Conservation (phyloP, 257 asterid genomes). For the Oldenlandia corymbosa region DNA sequence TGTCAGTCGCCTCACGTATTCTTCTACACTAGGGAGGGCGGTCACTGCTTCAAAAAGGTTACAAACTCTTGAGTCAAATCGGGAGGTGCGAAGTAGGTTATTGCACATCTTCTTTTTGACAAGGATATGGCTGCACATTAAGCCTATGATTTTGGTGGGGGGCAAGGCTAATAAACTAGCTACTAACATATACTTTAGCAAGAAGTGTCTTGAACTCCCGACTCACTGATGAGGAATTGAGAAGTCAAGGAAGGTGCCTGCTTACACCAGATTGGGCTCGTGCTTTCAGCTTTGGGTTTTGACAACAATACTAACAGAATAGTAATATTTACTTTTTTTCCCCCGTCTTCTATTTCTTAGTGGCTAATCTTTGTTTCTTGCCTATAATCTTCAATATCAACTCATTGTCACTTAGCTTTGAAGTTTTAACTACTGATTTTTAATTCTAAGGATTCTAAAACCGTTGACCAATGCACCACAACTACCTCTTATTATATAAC, state of each 20-base stretch:
- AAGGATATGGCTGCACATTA: slow-evolving; percentile 99
- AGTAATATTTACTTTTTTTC: too few relatives aligned
- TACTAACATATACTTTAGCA: slow-evolving; percentile 94
- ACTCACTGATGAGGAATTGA: slow-evolving; percentile 91
- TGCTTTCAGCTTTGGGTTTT: slow-evolving; percentile 93
- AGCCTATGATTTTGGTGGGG: slow-evolving; percentile 98
- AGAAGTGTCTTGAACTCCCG: slow-evolving; percentile 89
- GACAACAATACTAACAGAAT: slow-evolving; percentile 83
- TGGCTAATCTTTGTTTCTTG: too few relatives aligned
- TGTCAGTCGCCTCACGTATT: slow-evolving; percentile 65
- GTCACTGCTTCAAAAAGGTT: too few relatives aligned
- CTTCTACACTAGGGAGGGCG: slow-evolving; percentile 44
- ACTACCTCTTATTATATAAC: too few relatives aligned
- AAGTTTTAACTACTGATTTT: too few relatives aligned
- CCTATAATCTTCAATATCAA: too few relatives aligned
- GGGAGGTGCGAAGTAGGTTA: slow-evolving; percentile 70
- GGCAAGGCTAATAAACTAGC: slow-evolving; percentile 96
- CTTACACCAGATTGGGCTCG: slow-evolving; percentile 94
- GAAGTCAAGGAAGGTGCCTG: slow-evolving; percentile 96
- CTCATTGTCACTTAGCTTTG: too few relatives aligned
- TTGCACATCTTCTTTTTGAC: slow-evolving; percentile 93
- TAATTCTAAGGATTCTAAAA: too few relatives aligned
- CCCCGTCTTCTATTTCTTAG: too few relatives aligned
- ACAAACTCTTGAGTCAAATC: slow-evolving; percentile 28
- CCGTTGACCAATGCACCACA: too few relatives aligned